phyloP scores from a whole-genome alignment of 768 basidiomycete species.

The Mycena sanguinolenta region DNA sequence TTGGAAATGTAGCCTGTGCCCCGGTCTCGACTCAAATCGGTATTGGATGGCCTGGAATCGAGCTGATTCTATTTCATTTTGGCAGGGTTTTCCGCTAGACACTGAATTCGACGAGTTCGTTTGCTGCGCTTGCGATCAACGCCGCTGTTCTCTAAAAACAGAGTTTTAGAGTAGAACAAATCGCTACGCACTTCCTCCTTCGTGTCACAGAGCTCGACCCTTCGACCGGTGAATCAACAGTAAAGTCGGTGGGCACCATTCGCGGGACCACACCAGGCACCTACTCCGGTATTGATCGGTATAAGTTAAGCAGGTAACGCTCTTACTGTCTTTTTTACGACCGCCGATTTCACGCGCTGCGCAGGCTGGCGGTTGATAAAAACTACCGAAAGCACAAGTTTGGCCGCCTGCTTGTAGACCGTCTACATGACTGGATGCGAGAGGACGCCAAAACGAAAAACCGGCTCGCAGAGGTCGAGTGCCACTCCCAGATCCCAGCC shows the following conservation, averaged over 20 bases:
- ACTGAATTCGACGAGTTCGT: constrained; percentile 82
- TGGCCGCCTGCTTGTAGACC: constrained; percentile 75
- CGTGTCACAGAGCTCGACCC: constrained; percentile 57
- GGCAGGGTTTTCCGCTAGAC: constrained; percentile 81
- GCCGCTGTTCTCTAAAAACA: constrained; percentile 22
- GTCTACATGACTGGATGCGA: constrained; percentile 71
- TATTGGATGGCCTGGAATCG: constrained; percentile 42
- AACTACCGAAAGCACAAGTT: constrained; percentile 74
- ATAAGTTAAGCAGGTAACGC: constrained; percentile 70
- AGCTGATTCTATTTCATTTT: constrained; percentile 46
- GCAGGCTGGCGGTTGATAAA: constrained; percentile 41
- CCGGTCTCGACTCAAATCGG: constrained; percentile 51
- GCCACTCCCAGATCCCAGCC: constrained; percentile 80
- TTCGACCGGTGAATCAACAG: constrained; percentile 54
- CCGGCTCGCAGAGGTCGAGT: constrained; percentile 59
- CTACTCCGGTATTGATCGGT: constrained; percentile 54
- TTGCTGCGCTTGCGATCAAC: constrained; percentile 29
- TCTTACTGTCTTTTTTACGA: background rate
- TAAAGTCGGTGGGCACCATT: constrained; percentile 79
- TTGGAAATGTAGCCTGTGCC: constrained; percentile 51
- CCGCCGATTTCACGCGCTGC: background rate
- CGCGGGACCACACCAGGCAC: constrained; percentile 54
- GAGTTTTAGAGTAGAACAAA: constrained; percentile 67
- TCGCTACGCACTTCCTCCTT: constrained; percentile 79
- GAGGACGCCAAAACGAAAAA: constrained; percentile 53